Evolutionary conservation across 2,329 filamentous ascomycete species (phyloP).

Genomic region (Epichloe sibirici): DNA sequence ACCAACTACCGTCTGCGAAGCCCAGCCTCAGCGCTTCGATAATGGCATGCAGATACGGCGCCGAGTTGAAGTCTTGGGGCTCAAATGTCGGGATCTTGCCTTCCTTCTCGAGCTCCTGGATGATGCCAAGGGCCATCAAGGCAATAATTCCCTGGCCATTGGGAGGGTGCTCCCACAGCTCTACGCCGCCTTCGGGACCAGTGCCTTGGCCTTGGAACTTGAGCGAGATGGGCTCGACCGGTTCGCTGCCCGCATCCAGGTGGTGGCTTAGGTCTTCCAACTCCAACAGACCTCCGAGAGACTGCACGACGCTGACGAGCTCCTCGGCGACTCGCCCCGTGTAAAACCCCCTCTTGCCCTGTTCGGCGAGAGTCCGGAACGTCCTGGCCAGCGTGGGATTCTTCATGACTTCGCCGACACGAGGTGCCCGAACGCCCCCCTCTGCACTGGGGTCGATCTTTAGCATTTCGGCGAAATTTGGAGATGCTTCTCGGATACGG

Average conservation of each 20-base stretch:
- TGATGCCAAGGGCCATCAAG: conserved; percentile 83
- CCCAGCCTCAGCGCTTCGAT: conserved; percentile 81
- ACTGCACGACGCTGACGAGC: conserved; percentile 64
- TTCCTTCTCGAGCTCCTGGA: conserved; percentile 69
- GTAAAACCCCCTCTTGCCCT: conserved; percentile 90
- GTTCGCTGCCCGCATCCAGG: conserved; percentile 53
- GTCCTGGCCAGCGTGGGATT: conserved; percentile 73
- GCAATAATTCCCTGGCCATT: conserved; percentile 95
- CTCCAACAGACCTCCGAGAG: conserved; percentile 65
- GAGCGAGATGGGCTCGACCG: conserved; percentile 75
- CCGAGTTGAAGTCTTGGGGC: conserved; percentile 65
- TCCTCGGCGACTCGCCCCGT: conserved; percentile 70
- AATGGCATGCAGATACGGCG: conserved; percentile 70
- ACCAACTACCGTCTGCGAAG: conserved; percentile 87
- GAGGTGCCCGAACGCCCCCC: conserved; percentile 65
- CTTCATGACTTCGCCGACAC: conserved; percentile 76
- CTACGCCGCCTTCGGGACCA: conserved; percentile 40
- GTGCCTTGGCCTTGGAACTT: conserved; percentile 57
- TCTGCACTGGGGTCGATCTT: conserved; percentile 59
- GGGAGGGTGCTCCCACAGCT: conserved; percentile 93
- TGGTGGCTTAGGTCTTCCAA: conserved; percentile 74
- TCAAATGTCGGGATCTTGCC: conserved; percentile 63
- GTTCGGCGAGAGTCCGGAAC: conserved; percentile 62
- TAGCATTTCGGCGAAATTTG: conserved; percentile 78
- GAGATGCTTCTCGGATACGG: conserved; percentile 58